Base-by-base conservation (phyloP, 2,329 filamentous ascomycete species). In the Cladosporium phlei region DNA sequence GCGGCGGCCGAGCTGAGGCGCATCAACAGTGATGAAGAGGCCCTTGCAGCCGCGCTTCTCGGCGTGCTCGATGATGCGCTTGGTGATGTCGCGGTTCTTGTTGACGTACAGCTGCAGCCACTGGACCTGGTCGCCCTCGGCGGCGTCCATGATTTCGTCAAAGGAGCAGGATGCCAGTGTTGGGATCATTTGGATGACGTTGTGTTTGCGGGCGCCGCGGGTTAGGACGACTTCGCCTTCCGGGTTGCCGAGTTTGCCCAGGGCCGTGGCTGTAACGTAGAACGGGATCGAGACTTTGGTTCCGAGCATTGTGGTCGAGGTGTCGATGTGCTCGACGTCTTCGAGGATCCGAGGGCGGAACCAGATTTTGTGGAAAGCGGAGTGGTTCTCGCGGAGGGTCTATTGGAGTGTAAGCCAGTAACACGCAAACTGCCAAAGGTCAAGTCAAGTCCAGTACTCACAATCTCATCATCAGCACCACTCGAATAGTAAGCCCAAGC, bases 401-500 rank as follows among this genome's bases (percentile, higher is more conserved):
- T 94, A 55, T 1, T 7, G 10, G 32, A 34, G 12, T 14, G 38
- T 52, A 46, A 22, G 46, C 54, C 42, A 63, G 59, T 51, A 19
- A 29, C 38, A 21, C 14, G 22, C 3, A 39, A 10, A 17, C 9
- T 29, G 16, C 27, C 9, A 16, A 35, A 43, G 46, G 16, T 49
- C 38, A 37, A 53, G 49, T 49, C 47, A 42, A n/a, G n/a, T n/a
- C n/a, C n/a, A n/a, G n/a, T n/a, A 65, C 79, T 61, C 64, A 88
- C 85, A 69, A 91, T 89, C 67, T 91, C 87, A 61, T 94, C 88
- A 62, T 93, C 88, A 0, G 91, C 88, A 47, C 88, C 91, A 62
- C 86, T 93, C 1, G 88, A 95, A 68, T 98, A 98, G 72, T 98
- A 98, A 20, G 86, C 93, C 93, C 93, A 98, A 0, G 91, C 91